A percentile compares a stretch with the other conserved stretches of the same genome.
phyloP scores from a whole-genome alignment of 768 basidiomycete species.

The Amanita muscaria region DNA sequence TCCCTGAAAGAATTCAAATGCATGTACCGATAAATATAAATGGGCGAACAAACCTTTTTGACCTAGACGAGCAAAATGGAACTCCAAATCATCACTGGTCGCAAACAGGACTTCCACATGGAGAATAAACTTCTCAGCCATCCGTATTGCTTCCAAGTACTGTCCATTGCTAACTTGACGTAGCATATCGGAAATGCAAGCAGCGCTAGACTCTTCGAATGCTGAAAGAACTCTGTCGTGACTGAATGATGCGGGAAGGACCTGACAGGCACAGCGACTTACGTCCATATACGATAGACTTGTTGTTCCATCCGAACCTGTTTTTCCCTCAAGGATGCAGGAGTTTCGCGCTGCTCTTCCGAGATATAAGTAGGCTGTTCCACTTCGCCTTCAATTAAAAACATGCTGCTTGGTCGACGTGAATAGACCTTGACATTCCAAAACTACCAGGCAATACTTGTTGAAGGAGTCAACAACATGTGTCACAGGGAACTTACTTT shows the following conservation, averaged over 20 bases:
- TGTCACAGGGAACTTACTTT: conserved; percentile 50
- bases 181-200: conserved; percentile 98
- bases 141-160: conserved; percentile 92
- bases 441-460: conserved; percentile 45
- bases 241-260: conserved; percentile 5
- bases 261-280: conserved; percentile 24
- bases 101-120: conserved; percentile 98
- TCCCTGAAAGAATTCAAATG: conserved; percentile 43
- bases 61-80: conserved; percentile 67
- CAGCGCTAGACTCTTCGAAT: conserved; percentile 98
- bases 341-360: conserved; percentile 76
- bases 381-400: conserved; percentile 42
- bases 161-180: conserved; percentile 94
- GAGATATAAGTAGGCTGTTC: conserved; percentile 52
- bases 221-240: conserved; percentile 78
- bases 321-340: conserved; percentile 74
- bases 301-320: conserved; percentile 94
- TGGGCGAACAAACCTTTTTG: conserved; percentile 64
- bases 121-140: conserved; percentile 98
- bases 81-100: conserved; percentile 93
- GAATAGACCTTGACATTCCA: conserved; percentile 96
- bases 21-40: background rate
- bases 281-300: conserved; percentile 99
- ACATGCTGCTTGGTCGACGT: conserved; percentile 56
- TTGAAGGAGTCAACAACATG: background rate